A percentile compares a stretch with the other conserved stretches of the same genome.
Evolutionary conservation across 2,329 filamentous ascomycete genomes (phyloP).

Genomic region (Colletotrichum salicis): DNA sequence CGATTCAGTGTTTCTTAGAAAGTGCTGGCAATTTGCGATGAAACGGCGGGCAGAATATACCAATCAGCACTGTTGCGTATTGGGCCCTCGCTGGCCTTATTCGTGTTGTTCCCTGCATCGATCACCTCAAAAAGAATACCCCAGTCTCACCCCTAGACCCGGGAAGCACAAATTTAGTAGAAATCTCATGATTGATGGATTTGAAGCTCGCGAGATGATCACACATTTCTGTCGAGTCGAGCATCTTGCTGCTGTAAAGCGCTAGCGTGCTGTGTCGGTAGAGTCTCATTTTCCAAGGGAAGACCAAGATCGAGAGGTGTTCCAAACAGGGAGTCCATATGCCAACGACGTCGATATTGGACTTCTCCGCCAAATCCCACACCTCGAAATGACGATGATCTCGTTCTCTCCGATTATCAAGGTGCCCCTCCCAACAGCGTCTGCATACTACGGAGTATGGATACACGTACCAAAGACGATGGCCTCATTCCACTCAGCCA

Average conservation of each 20-base stretch:
- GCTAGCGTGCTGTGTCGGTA: background rate
- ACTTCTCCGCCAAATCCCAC: background rate
- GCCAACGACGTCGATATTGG: background rate
- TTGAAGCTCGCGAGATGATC: background rate
- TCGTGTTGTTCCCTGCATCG: conserved; percentile 20
- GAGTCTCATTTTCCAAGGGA: no score
- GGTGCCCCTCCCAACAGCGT: background rate
- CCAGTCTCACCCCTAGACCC: background rate
- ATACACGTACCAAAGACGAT: background rate
- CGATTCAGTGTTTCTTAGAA: conserved; percentile 18
- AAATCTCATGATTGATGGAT: background rate
- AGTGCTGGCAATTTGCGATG: conserved; percentile 23
- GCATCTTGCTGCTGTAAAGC: background rate
- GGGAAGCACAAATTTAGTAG: background rate
- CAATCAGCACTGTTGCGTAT: background rate
- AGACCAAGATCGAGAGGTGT: no score
- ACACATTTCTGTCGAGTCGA: background rate
- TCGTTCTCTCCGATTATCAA: background rate
- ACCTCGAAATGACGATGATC: conserved; percentile 16
- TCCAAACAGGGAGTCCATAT: no score
- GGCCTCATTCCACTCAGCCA: background rate
- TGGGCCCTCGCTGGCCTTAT: background rate
- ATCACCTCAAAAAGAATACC: conserved; percentile 1
- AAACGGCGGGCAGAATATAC: conserved; percentile 5
- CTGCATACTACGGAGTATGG: no score